Evolutionary conservation across 371 early-diverging fungal genomes (phyloP).

Genomic region (Mucor saturninus): DNA sequence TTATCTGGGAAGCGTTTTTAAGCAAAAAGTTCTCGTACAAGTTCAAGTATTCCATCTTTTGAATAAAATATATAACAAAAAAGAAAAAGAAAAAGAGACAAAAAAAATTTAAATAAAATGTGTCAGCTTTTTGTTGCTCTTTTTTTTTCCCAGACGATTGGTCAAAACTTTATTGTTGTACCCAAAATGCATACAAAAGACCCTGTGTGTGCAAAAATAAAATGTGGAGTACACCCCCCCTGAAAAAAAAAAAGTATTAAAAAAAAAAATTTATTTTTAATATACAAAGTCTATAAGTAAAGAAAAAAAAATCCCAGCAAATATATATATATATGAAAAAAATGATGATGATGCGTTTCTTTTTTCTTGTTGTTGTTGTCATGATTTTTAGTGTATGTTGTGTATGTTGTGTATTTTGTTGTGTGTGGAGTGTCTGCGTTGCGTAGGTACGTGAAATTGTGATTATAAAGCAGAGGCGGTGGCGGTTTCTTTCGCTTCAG

Average conservation of each 20-base stretch:
- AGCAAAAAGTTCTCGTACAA: conserved; percentile 83
- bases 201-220: background rate
- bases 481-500: conserved; percentile 24
- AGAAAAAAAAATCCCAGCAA: too few species aligned
- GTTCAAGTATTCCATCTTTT: conserved; percentile 54
- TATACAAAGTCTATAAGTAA: too few species aligned
- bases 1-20: conserved; percentile 87
- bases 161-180: conserved; percentile 4
- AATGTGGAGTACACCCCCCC: background rate
- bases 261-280: conserved; percentile 1
- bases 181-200: background rate
- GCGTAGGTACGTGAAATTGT: too few species aligned
- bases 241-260: conserved; percentile 1
- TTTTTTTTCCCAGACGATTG: conserved; percentile 10
- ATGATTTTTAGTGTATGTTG: too few species aligned
- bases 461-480: conserved; percentile 2
- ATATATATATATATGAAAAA: background rate
- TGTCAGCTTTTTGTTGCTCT: conserved; percentile 14
- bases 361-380: too few species aligned
- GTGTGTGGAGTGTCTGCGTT: too few species aligned
- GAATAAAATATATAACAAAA: conserved; percentile 11
- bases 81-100: conserved; percentile 1
- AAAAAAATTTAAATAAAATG: conserved; percentile 18
- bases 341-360: conserved; percentile 2
- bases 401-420: too few species aligned